Percentiles rank a stretch among this genome's conserved stretches.
These are phyloP conservation scores for Mycosarcoma maydis DNA, from an alignment of 1,284 basidiomycete genomes.

Conservation along the genomic window DNA sequence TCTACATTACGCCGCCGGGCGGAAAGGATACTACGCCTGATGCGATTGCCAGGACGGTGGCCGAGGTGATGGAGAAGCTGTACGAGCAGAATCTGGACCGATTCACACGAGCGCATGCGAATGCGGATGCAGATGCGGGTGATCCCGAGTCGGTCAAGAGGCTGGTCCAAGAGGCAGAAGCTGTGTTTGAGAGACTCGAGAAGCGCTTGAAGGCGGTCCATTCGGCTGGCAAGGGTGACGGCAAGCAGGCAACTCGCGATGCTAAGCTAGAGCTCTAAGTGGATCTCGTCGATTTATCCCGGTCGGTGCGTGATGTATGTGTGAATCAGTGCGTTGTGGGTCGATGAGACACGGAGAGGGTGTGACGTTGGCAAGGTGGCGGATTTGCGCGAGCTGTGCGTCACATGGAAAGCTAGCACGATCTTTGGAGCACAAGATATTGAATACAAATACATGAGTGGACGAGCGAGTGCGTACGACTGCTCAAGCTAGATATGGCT, in stretches of 20 bases:
- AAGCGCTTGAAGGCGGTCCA: constrained; percentile 50
- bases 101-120: not conserved
- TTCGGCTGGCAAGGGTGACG: constrained; percentile 1
- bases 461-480: not conserved
- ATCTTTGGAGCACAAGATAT: too few relatives aligned
- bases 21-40: constrained; percentile 46
- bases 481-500: not conserved
- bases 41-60: constrained; percentile 62
- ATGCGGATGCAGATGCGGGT: constrained; percentile 32
- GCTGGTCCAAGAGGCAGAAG: constrained; percentile 67
- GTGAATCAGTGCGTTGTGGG: too few relatives aligned
- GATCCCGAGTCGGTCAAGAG: constrained; percentile 71
- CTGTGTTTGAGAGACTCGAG: constrained; percentile 71
- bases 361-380: too few relatives aligned
- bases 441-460: constrained; percentile 1
- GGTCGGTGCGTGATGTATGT: too few relatives aligned
- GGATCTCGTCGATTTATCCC: too few relatives aligned
- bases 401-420: too few relatives aligned
- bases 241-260: not conserved
- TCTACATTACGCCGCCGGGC: constrained; percentile 41
- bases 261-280: constrained; percentile 24
- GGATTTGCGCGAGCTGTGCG: too few relatives aligned
- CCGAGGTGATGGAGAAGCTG: constrained; percentile 63
- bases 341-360: too few relatives aligned
- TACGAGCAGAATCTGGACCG: constrained; percentile 36